Conservation (phyloP, 202 grass and related monocot genomes). For the Miscanthus sacchariflorus region DNA sequence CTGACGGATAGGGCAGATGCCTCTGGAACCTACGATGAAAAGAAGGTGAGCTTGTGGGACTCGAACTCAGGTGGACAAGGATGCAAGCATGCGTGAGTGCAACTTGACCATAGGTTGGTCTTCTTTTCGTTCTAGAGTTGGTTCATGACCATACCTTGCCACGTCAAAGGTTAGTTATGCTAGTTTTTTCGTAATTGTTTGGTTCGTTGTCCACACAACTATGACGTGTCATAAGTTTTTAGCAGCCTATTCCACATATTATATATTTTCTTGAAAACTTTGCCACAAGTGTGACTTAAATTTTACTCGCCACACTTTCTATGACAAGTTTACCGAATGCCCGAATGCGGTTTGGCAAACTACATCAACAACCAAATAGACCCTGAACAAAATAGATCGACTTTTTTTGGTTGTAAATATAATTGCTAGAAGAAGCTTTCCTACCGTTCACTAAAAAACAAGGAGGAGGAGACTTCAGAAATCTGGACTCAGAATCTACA, state of each 20-base stretch:
- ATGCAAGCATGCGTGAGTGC: background rate
- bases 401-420: background rate
- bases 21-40: background rate
- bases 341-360: background rate
- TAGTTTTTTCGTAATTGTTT: too few relatives aligned
- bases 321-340: background rate
- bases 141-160: background rate
- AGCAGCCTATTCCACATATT: too few relatives aligned
- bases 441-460: background rate
- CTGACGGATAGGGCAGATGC: too few relatives aligned
- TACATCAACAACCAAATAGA: background rate
- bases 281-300: background rate
- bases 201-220: too few relatives aligned
- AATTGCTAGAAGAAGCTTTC: background rate
- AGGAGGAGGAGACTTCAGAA: background rate
- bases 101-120: background rate
- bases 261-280: background rate
- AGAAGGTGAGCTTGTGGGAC: background rate
- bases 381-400: background rate
- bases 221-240: too few relatives aligned
- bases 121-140: background rate
- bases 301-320: too few relatives aligned
- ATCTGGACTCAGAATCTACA: background rate
- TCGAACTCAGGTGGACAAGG: background rate
- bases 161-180: background rate